These are phyloP conservation scores for Penicillium robsamsonii DNA, from an alignment of 495 filamentous ascomycete genomes.

Conservation along the genomic window DNA sequence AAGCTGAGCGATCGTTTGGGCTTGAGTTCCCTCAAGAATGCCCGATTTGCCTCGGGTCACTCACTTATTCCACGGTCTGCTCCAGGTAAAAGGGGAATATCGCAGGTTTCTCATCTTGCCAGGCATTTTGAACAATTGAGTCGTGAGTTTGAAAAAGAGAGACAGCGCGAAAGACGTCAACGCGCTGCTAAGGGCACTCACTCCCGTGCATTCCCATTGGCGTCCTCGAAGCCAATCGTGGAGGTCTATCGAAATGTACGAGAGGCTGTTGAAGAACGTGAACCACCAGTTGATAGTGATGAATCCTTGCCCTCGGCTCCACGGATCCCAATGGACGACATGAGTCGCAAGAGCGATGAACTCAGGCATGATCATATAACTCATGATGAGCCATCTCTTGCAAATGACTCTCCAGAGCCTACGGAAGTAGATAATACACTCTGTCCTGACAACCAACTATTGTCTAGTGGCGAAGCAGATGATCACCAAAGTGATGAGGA, in stretches of 20 bases:
- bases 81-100: conserved; percentile 59
- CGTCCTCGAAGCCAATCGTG: conserved; percentile 92
- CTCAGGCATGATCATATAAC: conserved; percentile 23
- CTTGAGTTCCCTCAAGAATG: conserved; percentile 57
- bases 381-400: conserved; percentile 19
- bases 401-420: conserved; percentile 36
- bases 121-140: conserved; percentile 96
- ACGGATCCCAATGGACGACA: conserved; percentile 27
- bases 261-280: conserved; percentile 84
- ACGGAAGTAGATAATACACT: conserved; percentile 50
- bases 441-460: conserved; percentile 51
- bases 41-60: conserved; percentile 56
- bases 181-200: conserved; percentile 77
- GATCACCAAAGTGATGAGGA: conserved; percentile 66
- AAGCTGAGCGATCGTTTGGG: conserved; percentile 67
- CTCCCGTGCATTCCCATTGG: conserved; percentile 79
- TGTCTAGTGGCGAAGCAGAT: conserved; percentile 67
- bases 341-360: conserved; percentile 31
- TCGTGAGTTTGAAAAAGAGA: conserved; percentile 93
- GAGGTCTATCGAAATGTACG: conserved; percentile 91
- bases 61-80: conserved; percentile 91
- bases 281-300: conserved; percentile 66
- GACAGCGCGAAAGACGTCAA: conserved; percentile 78
- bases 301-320: conserved; percentile 33
- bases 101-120: conserved; percentile 81